Evolutionary conservation across 805 yeast genomes (phyloP), one percentile per base, ranked within the genome.

Genomic region (Cyberlindnera euphorbiiphila): DNA sequence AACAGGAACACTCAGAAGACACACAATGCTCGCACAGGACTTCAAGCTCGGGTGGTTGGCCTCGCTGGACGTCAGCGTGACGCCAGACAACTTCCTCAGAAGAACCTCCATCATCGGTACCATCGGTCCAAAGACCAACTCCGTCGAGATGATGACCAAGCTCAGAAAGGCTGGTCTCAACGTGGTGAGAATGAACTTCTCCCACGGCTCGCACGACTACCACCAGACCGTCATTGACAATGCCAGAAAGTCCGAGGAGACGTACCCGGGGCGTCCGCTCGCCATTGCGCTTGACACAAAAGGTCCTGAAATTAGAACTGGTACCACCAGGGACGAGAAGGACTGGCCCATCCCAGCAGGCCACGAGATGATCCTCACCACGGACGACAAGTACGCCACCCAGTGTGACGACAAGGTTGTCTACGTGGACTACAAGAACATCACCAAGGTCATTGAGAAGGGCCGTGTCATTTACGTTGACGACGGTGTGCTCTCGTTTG

Each of bases 291-390:
- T 93, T 57, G 98, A 93, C 68, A 93, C 98, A 66, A 93, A 93
- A 78, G 98, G 98, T 56, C 98, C 98, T 49, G 98, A 93, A 73
- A 93, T 93, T 72, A 86, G 98, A 79, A 91, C 98, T 42, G 98
- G 98, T 68, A 80, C 88, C 66, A 93, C 98, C 56, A 64, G 68
- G 48, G 85, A 75, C 58, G 85, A 77, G 43, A 66, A 68, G 45
- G 98, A 93, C 63, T 87, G 68, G 69, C 83, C 96, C 59, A 84
- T 93, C 59, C 67, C 75, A 30, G 75, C 93, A 45, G 80, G 78
- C 69, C 96, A 87, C 67, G 91, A 83, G 66, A 85, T 93, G 95
- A 78, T 72, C 61, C 85, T 93, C 75, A 71, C 97, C 64, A 93
- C 98, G 46, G 94, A 91, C 65, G 91, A 80, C 39, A 71, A 74